These are phyloP conservation scores for Leishmania major DNA, from an alignment of 208 protist species.

Conservation along the genomic window DNA sequence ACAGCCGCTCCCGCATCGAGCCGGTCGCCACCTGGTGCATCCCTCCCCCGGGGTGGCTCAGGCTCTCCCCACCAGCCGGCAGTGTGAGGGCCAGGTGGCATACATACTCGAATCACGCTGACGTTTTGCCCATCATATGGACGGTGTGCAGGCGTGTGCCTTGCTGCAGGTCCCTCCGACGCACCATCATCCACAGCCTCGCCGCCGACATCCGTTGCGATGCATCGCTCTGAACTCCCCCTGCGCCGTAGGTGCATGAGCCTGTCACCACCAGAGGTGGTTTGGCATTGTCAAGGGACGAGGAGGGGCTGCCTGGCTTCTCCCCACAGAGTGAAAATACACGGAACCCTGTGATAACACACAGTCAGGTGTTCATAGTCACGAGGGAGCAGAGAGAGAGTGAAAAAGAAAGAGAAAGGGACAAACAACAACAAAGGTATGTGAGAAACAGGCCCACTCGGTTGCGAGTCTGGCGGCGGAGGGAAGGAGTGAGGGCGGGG, in stretches of 20 bases:
- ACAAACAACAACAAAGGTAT: background rate
- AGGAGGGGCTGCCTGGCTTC: background rate
- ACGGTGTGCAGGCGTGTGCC: background rate
- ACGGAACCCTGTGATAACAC: background rate
- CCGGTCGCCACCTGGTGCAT: background rate
- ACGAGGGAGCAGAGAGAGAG: background rate
- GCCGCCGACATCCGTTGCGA: background rate
- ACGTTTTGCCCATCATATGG: background rate
- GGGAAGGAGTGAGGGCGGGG: background rate
- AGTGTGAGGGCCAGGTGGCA: background rate
- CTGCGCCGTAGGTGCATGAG: no score
- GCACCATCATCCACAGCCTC: background rate
- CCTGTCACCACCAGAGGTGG: background rate
- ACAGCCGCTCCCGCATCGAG: background rate
- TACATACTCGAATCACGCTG: background rate
- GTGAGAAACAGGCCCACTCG: background rate
- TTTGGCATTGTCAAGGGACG: background rate
- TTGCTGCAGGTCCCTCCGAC: background rate
- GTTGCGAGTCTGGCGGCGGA: background rate
- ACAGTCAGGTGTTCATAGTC: background rate
- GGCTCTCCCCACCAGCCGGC: background rate
- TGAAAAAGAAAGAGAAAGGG: no score
- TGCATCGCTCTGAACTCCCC: background rate
- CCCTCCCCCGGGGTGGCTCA: background rate
- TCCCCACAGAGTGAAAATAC: background rate